These are phyloP conservation scores for Kwoniella bestiolae DNA, from an alignment of 768 basidiomycete species.

Conservation along the genomic window DNA sequence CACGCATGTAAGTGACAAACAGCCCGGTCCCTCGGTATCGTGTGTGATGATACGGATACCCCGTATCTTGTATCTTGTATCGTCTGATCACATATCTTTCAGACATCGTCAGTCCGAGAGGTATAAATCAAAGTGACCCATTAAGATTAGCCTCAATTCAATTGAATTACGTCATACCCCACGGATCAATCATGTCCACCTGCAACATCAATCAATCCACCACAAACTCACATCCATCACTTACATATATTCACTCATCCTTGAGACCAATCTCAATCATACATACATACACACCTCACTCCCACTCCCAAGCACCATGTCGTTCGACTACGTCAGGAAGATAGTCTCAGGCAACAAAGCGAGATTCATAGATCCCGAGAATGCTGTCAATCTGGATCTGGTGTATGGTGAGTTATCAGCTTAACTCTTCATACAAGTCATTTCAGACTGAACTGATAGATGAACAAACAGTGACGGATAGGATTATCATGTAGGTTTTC, in stretches of 20 bases:
- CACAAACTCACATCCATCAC: background rate
- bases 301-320: conserved; percentile 24
- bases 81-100: too few species aligned
- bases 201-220: background rate
- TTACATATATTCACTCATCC: too few species aligned
- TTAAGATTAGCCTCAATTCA: background rate
- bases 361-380: conserved; percentile 70
- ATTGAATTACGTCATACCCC: conserved; percentile 4
- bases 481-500: conserved; percentile 64
- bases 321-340: conserved; percentile 67
- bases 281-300: background rate
- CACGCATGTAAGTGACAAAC: too few species aligned
- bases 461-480: conserved; percentile 67
- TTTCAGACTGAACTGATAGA: background rate
- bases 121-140: too few species aligned
- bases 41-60: too few species aligned
- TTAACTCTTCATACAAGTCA: conserved; percentile 8
- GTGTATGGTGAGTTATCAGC: conserved; percentile 34
- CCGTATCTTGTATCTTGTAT: too few species aligned
- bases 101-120: too few species aligned
- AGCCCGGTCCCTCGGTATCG: too few species aligned
- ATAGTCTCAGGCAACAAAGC: conserved; percentile 82
- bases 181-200: background rate
- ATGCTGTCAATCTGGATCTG: conserved; percentile 69
- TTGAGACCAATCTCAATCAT: background rate